These are phyloP conservation scores for Pleurotus tuoliensis DNA, from an alignment of 768 basidiomycete species.

Conservation along the genomic window DNA sequence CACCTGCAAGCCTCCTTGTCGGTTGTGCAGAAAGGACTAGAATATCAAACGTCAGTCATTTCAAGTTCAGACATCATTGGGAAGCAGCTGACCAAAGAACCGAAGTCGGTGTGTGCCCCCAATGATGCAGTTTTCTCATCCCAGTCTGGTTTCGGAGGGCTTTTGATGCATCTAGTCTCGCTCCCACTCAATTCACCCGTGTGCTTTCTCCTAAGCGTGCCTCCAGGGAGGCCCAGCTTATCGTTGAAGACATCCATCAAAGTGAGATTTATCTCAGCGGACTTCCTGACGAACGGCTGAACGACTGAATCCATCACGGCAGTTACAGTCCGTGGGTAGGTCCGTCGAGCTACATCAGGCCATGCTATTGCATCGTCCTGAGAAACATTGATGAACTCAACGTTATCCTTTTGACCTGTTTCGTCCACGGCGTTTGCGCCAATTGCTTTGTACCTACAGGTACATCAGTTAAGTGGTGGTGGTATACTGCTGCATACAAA, in stretches of 20 bases:
- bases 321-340: slow-evolving; percentile 53
- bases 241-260: slow-evolving; percentile 56
- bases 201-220: slow-evolving; percentile 43
- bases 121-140: slow-evolving; percentile 34
- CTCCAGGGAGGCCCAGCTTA: slow-evolving; percentile 47
- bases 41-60: slow-evolving; percentile 28
- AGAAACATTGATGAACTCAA: slow-evolving; percentile 63
- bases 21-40: slow-evolving; percentile 67
- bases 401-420: slow-evolving; percentile 48
- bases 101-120: slow-evolving; percentile 73
- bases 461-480: not conserved
- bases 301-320: slow-evolving; percentile 46
- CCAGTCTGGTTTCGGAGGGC: slow-evolving; percentile 33
- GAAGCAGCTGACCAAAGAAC: slow-evolving; percentile 48
- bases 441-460: slow-evolving; percentile 53
- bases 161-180: slow-evolving; percentile 53
- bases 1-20: slow-evolving; percentile 67
- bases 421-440: slow-evolving; percentile 64
- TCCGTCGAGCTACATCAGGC: slow-evolving; percentile 47
- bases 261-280: slow-evolving; percentile 49
- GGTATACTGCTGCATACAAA: not conserved
- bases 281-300: slow-evolving; percentile 54
- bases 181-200: slow-evolving; percentile 46
- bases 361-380: slow-evolving; percentile 68
- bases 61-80: slow-evolving; percentile 26